Percentiles rank a stretch among this genome's conserved stretches.
phyloP scores from a whole-genome alignment of 2,329 filamentous ascomycete species.

The Fusarium bulbicola region DNA sequence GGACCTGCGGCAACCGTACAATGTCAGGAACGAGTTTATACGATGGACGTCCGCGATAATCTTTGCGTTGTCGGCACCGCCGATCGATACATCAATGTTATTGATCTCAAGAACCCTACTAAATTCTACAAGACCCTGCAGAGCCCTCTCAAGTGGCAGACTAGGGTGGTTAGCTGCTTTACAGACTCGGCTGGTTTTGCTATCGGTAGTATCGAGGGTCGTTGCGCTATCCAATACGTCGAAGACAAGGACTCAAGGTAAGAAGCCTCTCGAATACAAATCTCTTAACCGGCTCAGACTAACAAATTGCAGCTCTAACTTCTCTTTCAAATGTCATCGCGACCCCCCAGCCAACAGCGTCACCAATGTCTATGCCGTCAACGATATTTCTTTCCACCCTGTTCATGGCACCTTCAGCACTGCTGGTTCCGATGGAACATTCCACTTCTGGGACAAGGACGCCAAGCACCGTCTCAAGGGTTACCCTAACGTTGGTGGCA shows the following conservation, averaged over 20 bases:
- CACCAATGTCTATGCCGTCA: constrained; percentile 93
- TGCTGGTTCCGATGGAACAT: constrained; percentile 93
- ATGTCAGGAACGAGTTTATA: constrained; percentile 84
- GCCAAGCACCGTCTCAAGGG: constrained; percentile 91
- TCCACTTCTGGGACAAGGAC: constrained; percentile 96
- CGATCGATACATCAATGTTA: constrained; percentile 94
- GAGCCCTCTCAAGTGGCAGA: constrained; percentile 98
- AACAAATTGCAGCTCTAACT: constrained; percentile 74
- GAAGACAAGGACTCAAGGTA: constrained; percentile 90
- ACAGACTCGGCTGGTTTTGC: constrained; percentile 91
- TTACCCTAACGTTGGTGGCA: constrained; percentile 83
- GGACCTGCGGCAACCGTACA: constrained; percentile 71
- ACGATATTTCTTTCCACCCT: constrained; percentile 97
- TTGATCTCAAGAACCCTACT: constrained; percentile 87
- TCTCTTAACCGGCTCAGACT: not conserved
- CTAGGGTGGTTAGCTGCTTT: constrained; percentile 93
- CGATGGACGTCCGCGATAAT: constrained; percentile 89
- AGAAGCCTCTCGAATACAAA: constrained; percentile 53
- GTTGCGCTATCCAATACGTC: constrained; percentile 97
- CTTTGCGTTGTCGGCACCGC: constrained; percentile 92
- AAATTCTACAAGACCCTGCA: constrained; percentile 97
- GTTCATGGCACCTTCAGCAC: constrained; percentile 98
- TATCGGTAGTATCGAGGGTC: constrained; percentile 94
- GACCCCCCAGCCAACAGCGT: constrained; percentile 78
- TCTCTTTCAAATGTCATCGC: constrained; percentile 99